phyloP scores from a whole-genome alignment of 176 grass and related monocot genomes.

The Cenchrus purpureus region DNA sequence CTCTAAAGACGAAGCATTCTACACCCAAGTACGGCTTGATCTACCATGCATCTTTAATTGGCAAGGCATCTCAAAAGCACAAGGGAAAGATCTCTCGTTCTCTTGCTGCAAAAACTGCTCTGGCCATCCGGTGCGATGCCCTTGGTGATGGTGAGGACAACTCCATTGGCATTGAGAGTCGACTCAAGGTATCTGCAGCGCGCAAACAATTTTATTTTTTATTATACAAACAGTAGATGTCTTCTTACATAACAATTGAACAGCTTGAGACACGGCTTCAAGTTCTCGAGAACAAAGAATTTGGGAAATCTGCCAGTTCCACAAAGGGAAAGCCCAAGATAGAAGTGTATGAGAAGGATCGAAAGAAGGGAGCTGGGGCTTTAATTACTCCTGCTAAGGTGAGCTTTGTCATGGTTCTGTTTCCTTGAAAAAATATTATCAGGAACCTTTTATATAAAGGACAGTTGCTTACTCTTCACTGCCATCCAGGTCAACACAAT shows the following conservation, averaged over 20 bases:
- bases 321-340: slow-evolving; percentile 88
- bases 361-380: slow-evolving; percentile 83
- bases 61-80: slow-evolving; percentile 83
- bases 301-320: slow-evolving; percentile 77
- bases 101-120: slow-evolving; percentile 74
- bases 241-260: slow-evolving; percentile 27
- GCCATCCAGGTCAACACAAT: neutral
- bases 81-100: slow-evolving; percentile 92
- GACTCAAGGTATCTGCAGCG: slow-evolving; percentile 60
- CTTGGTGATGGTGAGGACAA: slow-evolving; percentile 79
- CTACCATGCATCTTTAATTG: slow-evolving; percentile 90
- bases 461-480: neutral
- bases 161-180: slow-evolving; percentile 76
- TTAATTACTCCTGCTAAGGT: slow-evolving; percentile 84
- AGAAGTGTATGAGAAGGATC: slow-evolving; percentile 83
- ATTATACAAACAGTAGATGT: neutral
- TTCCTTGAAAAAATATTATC: neutral
- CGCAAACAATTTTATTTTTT: neutral
- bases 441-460: neutral
- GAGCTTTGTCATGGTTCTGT: slow-evolving; percentile 2
- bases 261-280: slow-evolving; percentile 80
- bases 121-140: slow-evolving; percentile 85
- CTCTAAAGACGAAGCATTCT: slow-evolving; percentile 88
- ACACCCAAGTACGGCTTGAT: slow-evolving; percentile 93
- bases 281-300: slow-evolving; percentile 81